Conservation (phyloP, 2,329 filamentous ascomycete species). For the Penicillium psychrosexuale region DNA sequence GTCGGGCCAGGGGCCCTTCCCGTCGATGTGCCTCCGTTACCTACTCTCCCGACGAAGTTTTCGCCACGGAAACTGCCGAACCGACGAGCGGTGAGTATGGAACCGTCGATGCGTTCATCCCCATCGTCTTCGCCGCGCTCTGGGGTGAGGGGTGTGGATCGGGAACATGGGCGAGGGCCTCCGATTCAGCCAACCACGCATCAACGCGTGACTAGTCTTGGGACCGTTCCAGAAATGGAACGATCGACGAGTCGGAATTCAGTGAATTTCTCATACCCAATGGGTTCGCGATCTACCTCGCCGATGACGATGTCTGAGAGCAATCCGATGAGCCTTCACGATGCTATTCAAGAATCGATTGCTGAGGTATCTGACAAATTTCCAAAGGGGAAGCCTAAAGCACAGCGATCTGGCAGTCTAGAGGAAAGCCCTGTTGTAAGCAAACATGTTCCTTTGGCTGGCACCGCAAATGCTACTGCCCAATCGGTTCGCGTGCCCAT, state of each 20-base stretch:
- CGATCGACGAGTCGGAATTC: slow-evolving; percentile 43
- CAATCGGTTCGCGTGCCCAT: slow-evolving; percentile 25
- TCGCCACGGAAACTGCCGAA: slow-evolving; percentile 29
- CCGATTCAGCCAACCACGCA: slow-evolving; percentile 16
- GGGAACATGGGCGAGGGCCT: slow-evolving; percentile 17
- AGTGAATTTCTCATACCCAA: slow-evolving; percentile 50
- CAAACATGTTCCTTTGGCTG: slow-evolving; percentile 25
- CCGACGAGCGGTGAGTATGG: slow-evolving; percentile 51
- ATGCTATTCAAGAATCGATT: slow-evolving; percentile 24
- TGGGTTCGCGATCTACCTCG: slow-evolving; percentile 42
- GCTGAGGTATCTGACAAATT: slow-evolving; percentile 27
- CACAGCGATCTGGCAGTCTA: slow-evolving; percentile 20
- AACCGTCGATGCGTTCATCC: slow-evolving; percentile 47
- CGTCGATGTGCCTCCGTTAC: slow-evolving; percentile 66
- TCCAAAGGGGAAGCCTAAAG: slow-evolving; percentile 24
- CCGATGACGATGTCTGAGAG: slow-evolving; percentile 28
- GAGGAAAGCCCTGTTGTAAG: slow-evolving; percentile 28
- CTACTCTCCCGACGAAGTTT: slow-evolving; percentile 61
- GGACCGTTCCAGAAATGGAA: slow-evolving; percentile 37
- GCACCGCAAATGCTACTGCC: slow-evolving; percentile 32
- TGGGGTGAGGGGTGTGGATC: slow-evolving; percentile 41
- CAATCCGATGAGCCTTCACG: slow-evolving; percentile 14
- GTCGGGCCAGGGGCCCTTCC: slow-evolving; percentile 40
- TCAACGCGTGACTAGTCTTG: slow-evolving; percentile 22
- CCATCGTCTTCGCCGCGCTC: slow-evolving; percentile 43